Base-by-base conservation (phyloP, 2,329 filamentous ascomycete genomes). In the Diaporthe ampelina region DNA sequence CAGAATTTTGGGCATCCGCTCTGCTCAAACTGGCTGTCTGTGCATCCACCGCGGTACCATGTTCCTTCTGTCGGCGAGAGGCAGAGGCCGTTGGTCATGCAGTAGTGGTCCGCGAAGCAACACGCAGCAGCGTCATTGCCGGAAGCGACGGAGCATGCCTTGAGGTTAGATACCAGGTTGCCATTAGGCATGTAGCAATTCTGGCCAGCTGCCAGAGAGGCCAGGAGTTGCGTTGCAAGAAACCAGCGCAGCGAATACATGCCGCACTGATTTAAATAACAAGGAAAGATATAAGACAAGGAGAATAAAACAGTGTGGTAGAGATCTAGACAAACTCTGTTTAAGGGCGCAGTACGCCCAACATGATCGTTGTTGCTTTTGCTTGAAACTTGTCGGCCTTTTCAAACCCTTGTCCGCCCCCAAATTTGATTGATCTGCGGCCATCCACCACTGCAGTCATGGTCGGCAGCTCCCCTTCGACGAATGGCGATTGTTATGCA, bases 11-110 rank as follows among this genome's bases (percentile, higher is more conserved):
- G 70, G 15, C 70, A 72, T 24, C 58, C 61, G 0, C 59, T 35
- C 32, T 59, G 32, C 5, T 57, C 29, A 26, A 52, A 72, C 15
- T 29, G 19, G 11, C 48, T 21, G 15, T 72, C 70, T 19, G 59
- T 72, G 57, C 70, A 72, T n/a, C 70, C 70, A 26, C 70, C 70
- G 17, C 70, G 70, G 26, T 72, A 72, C 58, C 58, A 72, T 35
- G 35, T 37, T 29, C 70, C 61, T 48, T 52, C 58, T 37, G 32
- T 43, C 48, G 59, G 59, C 21, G 61, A 52, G 7, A 59, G 43
- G 45, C 70, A 72, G 7, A 72, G 48, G 11, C 70, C 70, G 4
- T 72, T 72, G 10, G 29, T 56, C 48, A 68, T 54, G 29, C 71
- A 68, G 37, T 73, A 68, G 17, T 73, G 59, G 58, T 58, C 6